These are phyloP conservation scores for Eucalyptus virginea DNA, from an alignment of 345 rosid genomes.

Conservation along the genomic window DNA sequence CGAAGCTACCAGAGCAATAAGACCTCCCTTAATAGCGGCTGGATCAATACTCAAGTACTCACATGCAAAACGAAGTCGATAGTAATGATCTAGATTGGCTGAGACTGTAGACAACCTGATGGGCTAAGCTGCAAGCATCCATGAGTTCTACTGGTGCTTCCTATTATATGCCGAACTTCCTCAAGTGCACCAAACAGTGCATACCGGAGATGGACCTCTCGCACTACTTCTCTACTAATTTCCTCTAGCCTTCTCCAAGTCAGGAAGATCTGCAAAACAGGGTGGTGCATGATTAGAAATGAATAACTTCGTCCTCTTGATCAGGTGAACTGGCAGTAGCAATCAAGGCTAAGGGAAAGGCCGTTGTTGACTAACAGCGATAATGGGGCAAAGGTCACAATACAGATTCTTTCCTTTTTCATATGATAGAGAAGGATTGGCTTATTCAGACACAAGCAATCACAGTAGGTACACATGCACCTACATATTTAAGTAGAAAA, in stretches of 20 bases:
- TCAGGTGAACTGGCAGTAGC: not conserved
- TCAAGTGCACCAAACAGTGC: not conserved
- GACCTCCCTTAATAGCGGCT: not conserved
- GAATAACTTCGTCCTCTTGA: not conserved
- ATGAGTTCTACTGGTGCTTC: not conserved
- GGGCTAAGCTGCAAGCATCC: not conserved
- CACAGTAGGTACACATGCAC: too few species aligned
- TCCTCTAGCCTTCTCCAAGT: slow-evolving; percentile 88
- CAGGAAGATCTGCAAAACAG: slow-evolving; percentile 73
- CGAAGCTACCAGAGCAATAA: not conserved
- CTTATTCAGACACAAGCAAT: not conserved
- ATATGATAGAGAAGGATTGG: not conserved
- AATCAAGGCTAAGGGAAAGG: not conserved
- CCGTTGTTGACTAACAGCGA: not conserved
- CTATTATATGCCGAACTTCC: not conserved
- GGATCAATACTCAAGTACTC: not conserved
- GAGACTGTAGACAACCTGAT: not conserved
- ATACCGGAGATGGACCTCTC: not conserved
- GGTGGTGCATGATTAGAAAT: not conserved
- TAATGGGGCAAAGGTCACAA: not conserved
- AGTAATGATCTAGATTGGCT: not conserved
- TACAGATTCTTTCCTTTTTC: not conserved
- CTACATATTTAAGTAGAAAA: too few species aligned
- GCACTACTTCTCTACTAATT: not conserved
- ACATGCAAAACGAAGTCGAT: not conserved